Base-by-base conservation (phyloP, 1,139 yeast genomes). In the Zygoascus hellenicus region DNA sequence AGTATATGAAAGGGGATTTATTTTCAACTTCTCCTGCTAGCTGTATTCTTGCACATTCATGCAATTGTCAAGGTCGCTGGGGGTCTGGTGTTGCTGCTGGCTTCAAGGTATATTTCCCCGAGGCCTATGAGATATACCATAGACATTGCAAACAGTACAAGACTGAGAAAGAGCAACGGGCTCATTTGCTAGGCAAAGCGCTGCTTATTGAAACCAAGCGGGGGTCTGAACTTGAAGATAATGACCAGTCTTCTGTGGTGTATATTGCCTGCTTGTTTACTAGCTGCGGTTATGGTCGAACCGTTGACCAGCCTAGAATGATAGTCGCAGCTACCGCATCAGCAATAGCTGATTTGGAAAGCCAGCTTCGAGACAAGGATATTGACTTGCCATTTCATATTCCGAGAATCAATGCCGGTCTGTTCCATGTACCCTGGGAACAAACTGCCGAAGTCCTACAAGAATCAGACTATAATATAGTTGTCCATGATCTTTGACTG, bases 321-420 rank as follows among this genome's bases (percentile, higher is more conserved):
- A 81, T 83, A 45, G 74, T 76, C 1, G 46, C 60, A 2, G 64
- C 74, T 52, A 83, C 92, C 0, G 61, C 63, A 32, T 38, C 48
- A 3, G 77, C 87, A 1, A 57, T 83, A 58, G 47, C 51, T 0
- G 77, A 80, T 56, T 61, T 84, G 51, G 56, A 60, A 22, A 39
- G 44, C 1, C 79, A 80, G 55, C 51, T 77, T 42, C 45, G 52
- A 5, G 52, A 56, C 2, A 15, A 13, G 14, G 47, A n/a, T 22
- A 34, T 14, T 6, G 40, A 51, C 2, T 49, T 83, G 4, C 26
- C 26, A 22, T 5, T 22, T 22, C 73, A 72, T 54, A 79, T 87
- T 82, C 96, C 95, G 28, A 75, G 77, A 62, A 85, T 87, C 56
- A 86, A 87, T 58, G 78, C 94, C 9, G 95, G 95, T 0, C 74